These are phyloP conservation scores for Schizophyllum amplum DNA, from an alignment of 1,284 basidiomycete species.

Conservation along the genomic window DNA sequence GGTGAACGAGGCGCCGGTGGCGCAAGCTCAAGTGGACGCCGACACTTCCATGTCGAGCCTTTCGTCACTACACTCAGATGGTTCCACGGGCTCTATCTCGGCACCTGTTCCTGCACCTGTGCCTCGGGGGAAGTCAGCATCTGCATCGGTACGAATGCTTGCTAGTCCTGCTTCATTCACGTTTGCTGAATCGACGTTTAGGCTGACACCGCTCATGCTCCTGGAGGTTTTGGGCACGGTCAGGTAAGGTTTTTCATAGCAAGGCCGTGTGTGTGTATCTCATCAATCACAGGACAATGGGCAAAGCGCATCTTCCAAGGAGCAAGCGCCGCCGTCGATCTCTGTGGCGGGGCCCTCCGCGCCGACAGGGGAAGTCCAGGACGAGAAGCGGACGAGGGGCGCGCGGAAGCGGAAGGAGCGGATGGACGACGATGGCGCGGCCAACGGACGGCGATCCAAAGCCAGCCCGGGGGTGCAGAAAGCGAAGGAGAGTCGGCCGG, in stretches of 20 bases:
- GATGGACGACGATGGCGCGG: conserved; percentile 24
- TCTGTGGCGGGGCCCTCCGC: too few species aligned
- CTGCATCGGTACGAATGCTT: too few species aligned
- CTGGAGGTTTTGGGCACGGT: neutral
- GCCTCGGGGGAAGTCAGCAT: too few species aligned
- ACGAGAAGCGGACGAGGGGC: conserved; percentile 22
- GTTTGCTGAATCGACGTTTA: too few species aligned
- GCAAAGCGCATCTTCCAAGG: neutral
- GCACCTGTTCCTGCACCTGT: neutral
- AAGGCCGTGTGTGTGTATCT: neutral
- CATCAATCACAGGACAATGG: neutral
- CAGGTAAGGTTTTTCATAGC: neutral
- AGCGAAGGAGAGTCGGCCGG: conserved; percentile 7
- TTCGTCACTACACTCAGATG: conserved; percentile 19
- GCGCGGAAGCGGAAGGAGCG: conserved; percentile 39
- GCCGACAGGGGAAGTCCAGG: neutral
- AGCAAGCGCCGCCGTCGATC: neutral
- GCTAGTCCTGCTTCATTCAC: too few species aligned
- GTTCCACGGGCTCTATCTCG: neutral
- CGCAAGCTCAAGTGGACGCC: too few species aligned
- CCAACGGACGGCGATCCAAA: conserved; percentile 6
- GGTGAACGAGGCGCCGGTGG: too few species aligned
- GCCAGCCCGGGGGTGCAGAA: conserved; percentile 6
- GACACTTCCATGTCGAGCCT: conserved; percentile 24
- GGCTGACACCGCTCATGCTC: too few species aligned